phyloP scores from a whole-genome alignment of 306 rosid genomes.

The Dalbergia cultrata region DNA sequence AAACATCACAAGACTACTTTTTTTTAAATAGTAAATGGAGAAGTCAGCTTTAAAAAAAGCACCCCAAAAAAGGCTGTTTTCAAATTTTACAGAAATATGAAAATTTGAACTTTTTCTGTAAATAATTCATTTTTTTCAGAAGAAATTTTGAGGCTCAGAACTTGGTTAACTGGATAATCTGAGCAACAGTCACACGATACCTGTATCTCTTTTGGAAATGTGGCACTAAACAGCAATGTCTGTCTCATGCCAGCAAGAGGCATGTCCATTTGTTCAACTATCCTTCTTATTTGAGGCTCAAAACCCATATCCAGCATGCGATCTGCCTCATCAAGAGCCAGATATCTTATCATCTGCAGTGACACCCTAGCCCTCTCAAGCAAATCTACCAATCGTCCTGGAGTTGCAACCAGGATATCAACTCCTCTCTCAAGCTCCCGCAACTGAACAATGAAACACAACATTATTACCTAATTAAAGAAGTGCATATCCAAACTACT shows the following conservation, averaged over 20 bases:
- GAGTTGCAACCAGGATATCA: constrained; percentile 94
- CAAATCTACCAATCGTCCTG: constrained; percentile 90
- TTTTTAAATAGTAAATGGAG: neutral
- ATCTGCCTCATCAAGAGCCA: constrained; percentile 94
- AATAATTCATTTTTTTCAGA: neutral
- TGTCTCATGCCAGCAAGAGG: constrained; percentile 83
- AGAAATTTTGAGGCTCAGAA: neutral
- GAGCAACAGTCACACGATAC: constrained; percentile 50
- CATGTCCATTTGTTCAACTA: constrained; percentile 92
- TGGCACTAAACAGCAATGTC: constrained; percentile 86
- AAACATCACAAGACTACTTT: neutral
- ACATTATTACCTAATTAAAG: constrained; percentile 27
- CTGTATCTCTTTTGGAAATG: constrained; percentile 93
- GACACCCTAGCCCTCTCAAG: constrained; percentile 88
- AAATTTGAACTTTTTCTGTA: neutral
- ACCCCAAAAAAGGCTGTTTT: constrained; percentile 1
- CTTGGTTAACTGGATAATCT: constrained; percentile 6
- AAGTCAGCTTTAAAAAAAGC: neutral
- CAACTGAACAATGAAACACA: constrained; percentile 56
- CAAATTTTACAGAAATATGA: neutral
- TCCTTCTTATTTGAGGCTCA: constrained; percentile 92
- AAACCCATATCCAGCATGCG: constrained; percentile 98
- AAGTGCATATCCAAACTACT: constrained; percentile 34
- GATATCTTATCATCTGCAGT: constrained; percentile 72
- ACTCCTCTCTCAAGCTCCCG: constrained; percentile 91